Percentiles rank a stretch among this genome's conserved stretches.
Evolutionary conservation across 495 filamentous ascomycete genomes (phyloP).

Genomic region (Physcia stellaris): DNA sequence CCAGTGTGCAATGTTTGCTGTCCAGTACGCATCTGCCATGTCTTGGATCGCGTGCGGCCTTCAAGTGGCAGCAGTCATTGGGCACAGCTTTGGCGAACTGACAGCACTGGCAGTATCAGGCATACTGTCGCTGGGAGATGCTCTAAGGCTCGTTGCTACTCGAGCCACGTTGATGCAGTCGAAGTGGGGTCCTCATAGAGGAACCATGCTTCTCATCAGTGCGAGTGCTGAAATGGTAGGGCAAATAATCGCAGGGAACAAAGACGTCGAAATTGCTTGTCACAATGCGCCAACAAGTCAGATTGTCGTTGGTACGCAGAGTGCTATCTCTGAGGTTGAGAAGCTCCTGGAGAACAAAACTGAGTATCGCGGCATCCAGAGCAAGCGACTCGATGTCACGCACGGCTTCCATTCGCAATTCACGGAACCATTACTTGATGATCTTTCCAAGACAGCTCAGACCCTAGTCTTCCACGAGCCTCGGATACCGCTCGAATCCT

Average conservation of each 20-base stretch:
- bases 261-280: constrained; percentile 25
- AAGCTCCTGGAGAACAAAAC: constrained; percentile 1
- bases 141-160: constrained; percentile 26
- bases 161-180: constrained; percentile 31
- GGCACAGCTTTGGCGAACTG: constrained; percentile 39
- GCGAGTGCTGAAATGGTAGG: constrained; percentile 1
- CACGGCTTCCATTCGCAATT: constrained; percentile 34
- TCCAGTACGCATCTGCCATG: constrained; percentile 34
- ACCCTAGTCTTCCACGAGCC: constrained; percentile 18
- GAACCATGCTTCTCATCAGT: constrained; percentile 33
- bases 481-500: constrained; percentile 21
- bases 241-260: background rate
- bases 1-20: constrained; percentile 30
- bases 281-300: constrained; percentile 24
- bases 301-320: constrained; percentile 18
- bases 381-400: constrained; percentile 21
- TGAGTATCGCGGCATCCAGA: constrained; percentile 7
- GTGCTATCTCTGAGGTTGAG: constrained; percentile 14
- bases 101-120: constrained; percentile 29
- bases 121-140: constrained; percentile 21
- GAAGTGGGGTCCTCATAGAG: constrained; percentile 32
- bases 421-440: constrained; percentile 21
- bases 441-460: constrained; percentile 15
- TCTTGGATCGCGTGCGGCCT: constrained; percentile 34
- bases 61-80: constrained; percentile 25